Evolutionary conservation across 2,329 filamentous ascomycete genomes (phyloP).

Genomic region (Xylaria sp.): DNA sequence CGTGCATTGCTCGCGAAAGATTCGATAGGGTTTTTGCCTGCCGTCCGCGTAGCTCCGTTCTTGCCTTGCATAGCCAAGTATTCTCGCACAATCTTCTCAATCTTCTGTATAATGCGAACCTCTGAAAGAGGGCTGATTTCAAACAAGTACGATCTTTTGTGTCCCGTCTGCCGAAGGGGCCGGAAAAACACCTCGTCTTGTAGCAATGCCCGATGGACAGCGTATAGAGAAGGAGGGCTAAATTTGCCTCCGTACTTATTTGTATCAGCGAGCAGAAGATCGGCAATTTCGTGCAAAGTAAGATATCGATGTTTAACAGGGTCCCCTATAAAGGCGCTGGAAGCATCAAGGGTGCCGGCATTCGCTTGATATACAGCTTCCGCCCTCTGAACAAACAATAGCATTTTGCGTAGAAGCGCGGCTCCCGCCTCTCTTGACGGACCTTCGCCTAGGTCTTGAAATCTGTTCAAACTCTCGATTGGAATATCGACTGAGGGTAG

Average conservation of each 20-base stretch:
- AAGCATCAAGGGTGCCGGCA: conserved; percentile 60
- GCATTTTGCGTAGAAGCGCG: conserved; percentile 60
- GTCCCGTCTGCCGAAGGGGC: conserved; percentile 60
- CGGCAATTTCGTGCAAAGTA: conserved; percentile 63
- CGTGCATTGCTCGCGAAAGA: conserved; percentile 63
- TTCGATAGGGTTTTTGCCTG: conserved; percentile 4
- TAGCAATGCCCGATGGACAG: conserved; percentile 73
- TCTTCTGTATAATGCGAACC: conserved; percentile 61
- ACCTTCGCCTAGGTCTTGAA: conserved; percentile 54
- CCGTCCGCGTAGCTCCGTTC: not conserved
- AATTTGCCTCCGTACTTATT: conserved; percentile 54
- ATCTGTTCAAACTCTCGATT: conserved; percentile 49
- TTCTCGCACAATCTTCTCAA: conserved; percentile 64
- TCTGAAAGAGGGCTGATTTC: conserved; percentile 69
- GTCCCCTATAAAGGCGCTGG: conserved; percentile 56
- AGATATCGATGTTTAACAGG: conserved; percentile 56
- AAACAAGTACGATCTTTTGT: conserved; percentile 67
- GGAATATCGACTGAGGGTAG: conserved; percentile 51
- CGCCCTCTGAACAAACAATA: conserved; percentile 56
- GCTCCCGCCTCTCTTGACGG: conserved; percentile 59
- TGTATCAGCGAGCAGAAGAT: conserved; percentile 55
- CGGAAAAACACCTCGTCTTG: conserved; percentile 71
- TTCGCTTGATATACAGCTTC: conserved; percentile 61
- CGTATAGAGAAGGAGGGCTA: conserved; percentile 68
- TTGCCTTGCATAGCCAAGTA: conserved; percentile 58